These are phyloP conservation scores for Aspergillus hortae DNA, from an alignment of 2,329 filamentous ascomycete genomes.

Conservation along the genomic window DNA sequence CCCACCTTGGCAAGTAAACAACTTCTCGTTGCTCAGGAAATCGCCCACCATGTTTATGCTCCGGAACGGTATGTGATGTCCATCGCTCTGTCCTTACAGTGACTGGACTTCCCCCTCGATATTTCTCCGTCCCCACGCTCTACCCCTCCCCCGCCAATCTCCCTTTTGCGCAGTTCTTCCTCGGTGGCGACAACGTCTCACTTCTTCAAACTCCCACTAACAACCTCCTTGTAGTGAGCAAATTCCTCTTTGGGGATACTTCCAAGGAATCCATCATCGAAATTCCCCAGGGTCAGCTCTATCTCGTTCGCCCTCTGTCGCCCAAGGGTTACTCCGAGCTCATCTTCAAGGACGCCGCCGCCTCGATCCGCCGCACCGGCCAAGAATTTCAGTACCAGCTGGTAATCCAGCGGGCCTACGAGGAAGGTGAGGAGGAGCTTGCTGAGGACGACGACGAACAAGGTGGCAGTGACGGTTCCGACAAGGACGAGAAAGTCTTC, in stretches of 20 bases:
- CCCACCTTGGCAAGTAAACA: constrained; percentile 13
- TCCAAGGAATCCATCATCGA: constrained; percentile 93
- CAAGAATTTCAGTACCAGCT: constrained; percentile 98
- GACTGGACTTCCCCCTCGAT: constrained; percentile 2
- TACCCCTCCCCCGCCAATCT: constrained; percentile 13
- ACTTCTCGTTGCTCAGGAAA: constrained; percentile 19
- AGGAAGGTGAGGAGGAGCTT: constrained; percentile 93
- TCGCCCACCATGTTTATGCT: constrained; percentile 54
- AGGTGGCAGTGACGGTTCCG: constrained; percentile 71
- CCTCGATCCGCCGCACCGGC: constrained; percentile 85
- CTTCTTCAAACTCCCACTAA: constrained; percentile 1
- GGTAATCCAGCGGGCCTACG: constrained; percentile 91
- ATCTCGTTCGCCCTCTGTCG: constrained; percentile 89
- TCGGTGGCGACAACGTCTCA: constrained; percentile 4
- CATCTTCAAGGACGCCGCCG: constrained; percentile 95
- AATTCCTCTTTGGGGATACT: constrained; percentile 84
- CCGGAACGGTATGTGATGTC: constrained; percentile 48
- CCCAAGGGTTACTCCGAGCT: constrained; percentile 98
- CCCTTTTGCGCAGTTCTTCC: neutral
- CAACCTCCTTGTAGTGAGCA: constrained; percentile 62
- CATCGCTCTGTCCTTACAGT: constrained; percentile 17
- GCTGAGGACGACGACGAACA: constrained; percentile 88
- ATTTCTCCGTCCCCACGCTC: constrained; percentile 16
- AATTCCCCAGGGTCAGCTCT: constrained; percentile 91
- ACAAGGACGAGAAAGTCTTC: constrained; percentile 97